These are phyloP conservation scores for Vitis hybrid DNA, from an alignment of 177 flowering plant genomes.

Conservation along the genomic window DNA sequence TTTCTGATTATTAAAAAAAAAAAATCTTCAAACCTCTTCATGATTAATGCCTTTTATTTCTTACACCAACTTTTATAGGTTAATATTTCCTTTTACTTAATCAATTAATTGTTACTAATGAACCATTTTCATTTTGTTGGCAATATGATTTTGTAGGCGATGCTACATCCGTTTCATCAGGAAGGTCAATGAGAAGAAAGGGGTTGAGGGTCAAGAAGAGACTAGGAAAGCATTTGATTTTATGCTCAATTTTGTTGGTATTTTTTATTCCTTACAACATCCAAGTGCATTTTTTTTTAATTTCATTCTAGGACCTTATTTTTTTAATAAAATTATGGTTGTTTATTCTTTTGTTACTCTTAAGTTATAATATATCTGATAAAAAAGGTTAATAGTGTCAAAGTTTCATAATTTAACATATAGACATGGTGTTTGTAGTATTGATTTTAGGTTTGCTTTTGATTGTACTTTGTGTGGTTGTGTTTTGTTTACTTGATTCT, in stretches of 20 bases:
- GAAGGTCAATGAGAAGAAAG: conserved; percentile 86
- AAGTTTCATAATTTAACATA: too few relatives aligned
- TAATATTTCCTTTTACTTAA: neutral
- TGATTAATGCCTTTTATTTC: neutral
- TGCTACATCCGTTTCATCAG: conserved; percentile 93
- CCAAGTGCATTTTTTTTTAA: neutral
- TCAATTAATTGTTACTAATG: neutral
- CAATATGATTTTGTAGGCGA: conserved; percentile 54
- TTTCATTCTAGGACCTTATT: neutral
- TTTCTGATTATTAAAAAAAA: too few relatives aligned
- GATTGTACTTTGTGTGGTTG: too few relatives aligned
- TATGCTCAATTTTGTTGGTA: conserved; percentile 90
- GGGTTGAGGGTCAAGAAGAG: conserved; percentile 87
- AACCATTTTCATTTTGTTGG: neutral
- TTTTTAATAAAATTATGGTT: neutral
- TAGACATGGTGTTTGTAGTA: too few relatives aligned
- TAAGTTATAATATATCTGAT: neutral
- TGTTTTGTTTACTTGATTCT: too few relatives aligned
- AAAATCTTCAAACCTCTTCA: too few relatives aligned
- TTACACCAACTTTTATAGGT: neutral
- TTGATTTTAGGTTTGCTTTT: too few relatives aligned
- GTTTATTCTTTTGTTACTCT: neutral
- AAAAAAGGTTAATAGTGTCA: too few relatives aligned
- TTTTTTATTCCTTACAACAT: conserved; percentile 14
- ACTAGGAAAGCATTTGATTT: conserved; percentile 92